Evolutionary conservation across 495 filamentous ascomycete genomes (phyloP).

Genomic region (Alectoria sarmentosa): DNA sequence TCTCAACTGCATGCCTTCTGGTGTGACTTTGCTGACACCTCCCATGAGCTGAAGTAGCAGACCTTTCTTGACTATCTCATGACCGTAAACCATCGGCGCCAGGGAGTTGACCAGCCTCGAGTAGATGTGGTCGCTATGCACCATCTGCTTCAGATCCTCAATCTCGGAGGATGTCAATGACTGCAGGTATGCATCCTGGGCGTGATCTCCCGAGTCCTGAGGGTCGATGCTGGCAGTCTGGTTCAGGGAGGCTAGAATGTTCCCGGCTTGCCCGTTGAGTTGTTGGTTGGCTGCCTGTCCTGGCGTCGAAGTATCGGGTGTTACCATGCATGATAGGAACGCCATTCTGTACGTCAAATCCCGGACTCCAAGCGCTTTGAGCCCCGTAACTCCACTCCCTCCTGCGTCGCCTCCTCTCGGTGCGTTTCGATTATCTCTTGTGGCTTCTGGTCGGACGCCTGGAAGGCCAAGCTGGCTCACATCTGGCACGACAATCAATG

Average conservation of each 20-base stretch:
- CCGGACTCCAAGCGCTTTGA: slow-evolving; percentile 88
- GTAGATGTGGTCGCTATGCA: slow-evolving; percentile 94
- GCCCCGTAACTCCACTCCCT: slow-evolving; percentile 74
- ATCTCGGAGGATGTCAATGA: slow-evolving; percentile 81
- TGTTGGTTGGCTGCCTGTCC: slow-evolving; percentile 59
- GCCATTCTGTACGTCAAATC: slow-evolving; percentile 96
- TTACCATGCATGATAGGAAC: slow-evolving; percentile 96
- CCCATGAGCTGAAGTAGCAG: slow-evolving; percentile 88
- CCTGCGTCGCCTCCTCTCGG: slow-evolving; percentile 72
- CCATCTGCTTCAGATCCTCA: slow-evolving; percentile 83
- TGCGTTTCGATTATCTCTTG: slow-evolving; percentile 67
- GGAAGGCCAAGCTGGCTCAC: slow-evolving; percentile 92
- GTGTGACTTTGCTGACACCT: slow-evolving; percentile 76
- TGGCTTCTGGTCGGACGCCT: slow-evolving; percentile 75
- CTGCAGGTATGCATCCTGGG: slow-evolving; percentile 79
- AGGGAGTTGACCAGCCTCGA: slow-evolving; percentile 86
- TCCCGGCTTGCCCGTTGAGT: slow-evolving; percentile 61
- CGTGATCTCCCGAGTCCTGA: slow-evolving; percentile 64
- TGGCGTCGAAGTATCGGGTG: slow-evolving; percentile 75
- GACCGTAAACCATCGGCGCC: slow-evolving; percentile 96
- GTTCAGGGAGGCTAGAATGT: slow-evolving; percentile 76
- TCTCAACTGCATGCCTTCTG: slow-evolving; percentile 88
- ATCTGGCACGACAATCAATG: slow-evolving; percentile 93
- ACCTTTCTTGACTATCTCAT: slow-evolving; percentile 97
- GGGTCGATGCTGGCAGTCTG: slow-evolving; percentile 59